Evolutionary conservation across 148 eudicot genomes (phyloP).

Genomic region (Chenopodium suecicum): DNA sequence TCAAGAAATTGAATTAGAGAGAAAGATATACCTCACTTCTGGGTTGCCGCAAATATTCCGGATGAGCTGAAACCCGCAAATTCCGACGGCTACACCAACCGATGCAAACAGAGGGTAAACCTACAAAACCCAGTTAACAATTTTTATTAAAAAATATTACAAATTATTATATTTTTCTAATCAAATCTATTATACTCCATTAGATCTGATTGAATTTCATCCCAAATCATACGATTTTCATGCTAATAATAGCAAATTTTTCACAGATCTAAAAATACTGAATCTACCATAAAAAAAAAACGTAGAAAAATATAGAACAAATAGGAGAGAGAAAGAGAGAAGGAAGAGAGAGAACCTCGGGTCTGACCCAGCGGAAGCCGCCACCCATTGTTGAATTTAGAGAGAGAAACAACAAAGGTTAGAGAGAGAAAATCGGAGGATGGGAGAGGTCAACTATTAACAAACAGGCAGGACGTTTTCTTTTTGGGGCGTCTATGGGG

Average conservation of each 20-base stretch:
- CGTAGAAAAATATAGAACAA: not conserved
- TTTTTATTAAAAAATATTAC: not conserved
- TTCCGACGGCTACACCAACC: conserved; percentile 75
- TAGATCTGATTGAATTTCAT: conserved; percentile 19
- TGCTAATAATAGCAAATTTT: not conserved
- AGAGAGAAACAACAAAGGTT: not conserved
- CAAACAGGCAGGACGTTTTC: conserved; percentile 25
- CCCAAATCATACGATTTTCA: not conserved
- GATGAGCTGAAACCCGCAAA: conserved; percentile 68
- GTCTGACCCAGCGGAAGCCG: conserved; percentile 68
- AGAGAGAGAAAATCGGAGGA: not conserved
- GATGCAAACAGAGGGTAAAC: conserved; percentile 76
- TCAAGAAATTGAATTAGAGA: not conserved
- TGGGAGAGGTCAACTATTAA: not conserved
- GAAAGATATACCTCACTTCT: conserved; percentile 69
- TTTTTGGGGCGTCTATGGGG: not conserved
- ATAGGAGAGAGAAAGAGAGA: not conserved
- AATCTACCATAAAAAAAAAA: not conserved
- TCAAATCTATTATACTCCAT: conserved; percentile 9
- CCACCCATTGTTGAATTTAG: conserved; percentile 9
- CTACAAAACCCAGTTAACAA: conserved; percentile 21
- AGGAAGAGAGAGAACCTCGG: conserved; percentile 50
- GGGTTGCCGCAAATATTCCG: conserved; percentile 71
- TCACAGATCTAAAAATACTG: not conserved
- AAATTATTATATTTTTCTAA: too few relatives aligned